Evolutionary conservation across 805 yeast species (phyloP).

Genomic region (Yamadazyma ubonensis): DNA sequence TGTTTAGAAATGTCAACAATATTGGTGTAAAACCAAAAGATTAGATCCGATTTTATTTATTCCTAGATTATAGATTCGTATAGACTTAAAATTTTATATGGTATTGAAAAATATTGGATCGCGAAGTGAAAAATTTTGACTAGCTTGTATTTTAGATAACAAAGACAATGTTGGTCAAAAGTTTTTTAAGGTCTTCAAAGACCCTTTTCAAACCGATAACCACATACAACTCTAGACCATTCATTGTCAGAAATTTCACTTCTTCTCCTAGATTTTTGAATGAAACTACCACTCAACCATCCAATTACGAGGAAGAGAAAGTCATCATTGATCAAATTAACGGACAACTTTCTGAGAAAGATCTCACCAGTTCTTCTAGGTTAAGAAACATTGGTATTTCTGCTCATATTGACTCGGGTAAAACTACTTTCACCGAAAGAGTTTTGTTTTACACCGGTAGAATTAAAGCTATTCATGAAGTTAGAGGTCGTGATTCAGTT

Average conservation of each 20-base stretch:
- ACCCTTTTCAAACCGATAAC: not conserved
- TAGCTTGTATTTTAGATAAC: not conserved
- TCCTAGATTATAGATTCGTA: not conserved
- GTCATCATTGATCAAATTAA: constrained; percentile 61
- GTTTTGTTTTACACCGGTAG: constrained; percentile 95
- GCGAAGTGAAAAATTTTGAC: constrained; percentile 12
- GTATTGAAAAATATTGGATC: not conserved
- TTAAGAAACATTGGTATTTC: constrained; percentile 96
- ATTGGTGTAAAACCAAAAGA: constrained; percentile 41
- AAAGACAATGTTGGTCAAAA: constrained; percentile 7
- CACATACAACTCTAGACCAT: not conserved
- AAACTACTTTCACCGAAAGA: constrained; percentile 97
- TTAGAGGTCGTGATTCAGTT: constrained; percentile 93
- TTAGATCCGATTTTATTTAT: constrained; percentile 10
- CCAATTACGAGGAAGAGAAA: constrained; percentile 72
- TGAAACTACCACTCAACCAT: constrained; percentile 23
- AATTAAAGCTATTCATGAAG: constrained; percentile 95
- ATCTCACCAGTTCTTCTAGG: constrained; percentile 48
- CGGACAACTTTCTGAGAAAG: constrained; percentile 48
- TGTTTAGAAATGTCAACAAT: constrained; percentile 64
- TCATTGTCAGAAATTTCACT: constrained; percentile 1
- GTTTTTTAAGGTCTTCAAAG: constrained; percentile 6
- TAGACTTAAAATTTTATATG: not conserved
- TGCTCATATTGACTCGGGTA: constrained; percentile 98
- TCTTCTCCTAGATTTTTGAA: constrained; percentile 6